Evolutionary conservation across 805 yeast species (phyloP), one percentile per base, ranked within the genome.

Genomic region (Ogataea haglerorum): DNA sequence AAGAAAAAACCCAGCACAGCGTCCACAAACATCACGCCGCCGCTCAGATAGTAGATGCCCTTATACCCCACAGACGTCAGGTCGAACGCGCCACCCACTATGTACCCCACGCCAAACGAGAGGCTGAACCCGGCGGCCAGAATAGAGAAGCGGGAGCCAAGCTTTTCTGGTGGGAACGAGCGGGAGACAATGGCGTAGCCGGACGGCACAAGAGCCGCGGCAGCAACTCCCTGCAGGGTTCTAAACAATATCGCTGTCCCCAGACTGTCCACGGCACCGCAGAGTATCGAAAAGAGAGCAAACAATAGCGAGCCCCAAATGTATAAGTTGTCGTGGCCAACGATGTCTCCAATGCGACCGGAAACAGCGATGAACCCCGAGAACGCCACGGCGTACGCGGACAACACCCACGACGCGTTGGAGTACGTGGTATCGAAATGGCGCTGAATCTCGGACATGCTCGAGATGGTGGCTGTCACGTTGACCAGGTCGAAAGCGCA

Each of bases 1-100:
- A 61, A 43, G 6, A 56, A 38, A 2, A 56, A 15, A 4, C 54
- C 42, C 8, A 53, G 33, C 0, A 57, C n/a, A 5, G 52, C 24
- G 10, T 58, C 41, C 5, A 58, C 30, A 2, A 53, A 38, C 3
- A 47, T 34, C 12, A 46, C 23, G 8, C 63, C 72, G 53, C 66
- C 67, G 1, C 61, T 53, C 21, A 69, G 55, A 42, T 60, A 72
- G 43, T 62, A 67, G 10, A 64, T 45, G 1, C 67, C 69, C 40
- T 60, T 61, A 47, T 70, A 71, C 1, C 74, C 75, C 31, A 67
- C 50, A 2, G 40, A 22, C 0, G 70, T 52, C 22, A 46, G 36
- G 1, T 64, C 50, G 36, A 72, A 71, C 0, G 71, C 76, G 36
- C 76, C 76, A 21, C 76, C 76, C 2, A 71, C 18, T 5, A 71